phyloP scores from a whole-genome alignment of 2,329 filamentous ascomycete species.

The Cadophora luteo-olivacea region DNA sequence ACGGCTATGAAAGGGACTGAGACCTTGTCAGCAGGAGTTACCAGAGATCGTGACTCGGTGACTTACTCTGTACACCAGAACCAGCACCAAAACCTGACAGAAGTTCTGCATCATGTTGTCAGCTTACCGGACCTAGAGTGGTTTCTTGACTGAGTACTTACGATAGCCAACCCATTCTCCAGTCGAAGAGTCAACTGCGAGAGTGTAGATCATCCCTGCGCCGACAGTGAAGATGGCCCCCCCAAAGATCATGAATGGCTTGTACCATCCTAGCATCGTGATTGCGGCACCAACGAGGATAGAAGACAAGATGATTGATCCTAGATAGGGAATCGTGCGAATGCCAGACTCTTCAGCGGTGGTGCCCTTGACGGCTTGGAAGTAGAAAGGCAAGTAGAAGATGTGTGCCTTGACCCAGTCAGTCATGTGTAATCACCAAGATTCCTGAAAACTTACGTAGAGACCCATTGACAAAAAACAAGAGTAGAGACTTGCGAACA shows the following conservation, averaged over 20 bases:
- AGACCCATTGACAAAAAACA: conserved; percentile 46
- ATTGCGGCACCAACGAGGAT: conserved; percentile 50
- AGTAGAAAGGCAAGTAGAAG: conserved; percentile 58
- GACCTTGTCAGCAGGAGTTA: background rate
- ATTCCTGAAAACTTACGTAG: conserved; percentile 36
- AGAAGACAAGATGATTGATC: conserved; percentile 52
- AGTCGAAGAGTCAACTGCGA: conserved; percentile 50
- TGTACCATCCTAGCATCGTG: conserved; percentile 50
- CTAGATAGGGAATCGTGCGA: conserved; percentile 51
- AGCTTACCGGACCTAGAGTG: background rate
- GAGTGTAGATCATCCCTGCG: conserved; percentile 51
- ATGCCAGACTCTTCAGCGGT: conserved; percentile 50
- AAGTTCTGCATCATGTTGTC: conserved; percentile 45
- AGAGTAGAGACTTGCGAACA: conserved; percentile 44
- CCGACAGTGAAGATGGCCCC: conserved; percentile 52
- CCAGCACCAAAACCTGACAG: conserved; percentile 56
- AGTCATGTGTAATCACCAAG: conserved; percentile 45
- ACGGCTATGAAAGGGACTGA: conserved; percentile 59
- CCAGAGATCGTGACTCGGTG: background rate
- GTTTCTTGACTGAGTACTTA: background rate
- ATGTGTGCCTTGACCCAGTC: conserved; percentile 56
- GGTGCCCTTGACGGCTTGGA: conserved; percentile 54
- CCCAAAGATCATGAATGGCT: conserved; percentile 54
- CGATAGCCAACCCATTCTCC: conserved; percentile 59
- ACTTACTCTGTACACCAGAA: conserved; percentile 40